These are phyloP conservation scores for Cryptococcus jaspeensis DNA, from an alignment of 1,284 basidiomycete species.

Conservation along the genomic window DNA sequence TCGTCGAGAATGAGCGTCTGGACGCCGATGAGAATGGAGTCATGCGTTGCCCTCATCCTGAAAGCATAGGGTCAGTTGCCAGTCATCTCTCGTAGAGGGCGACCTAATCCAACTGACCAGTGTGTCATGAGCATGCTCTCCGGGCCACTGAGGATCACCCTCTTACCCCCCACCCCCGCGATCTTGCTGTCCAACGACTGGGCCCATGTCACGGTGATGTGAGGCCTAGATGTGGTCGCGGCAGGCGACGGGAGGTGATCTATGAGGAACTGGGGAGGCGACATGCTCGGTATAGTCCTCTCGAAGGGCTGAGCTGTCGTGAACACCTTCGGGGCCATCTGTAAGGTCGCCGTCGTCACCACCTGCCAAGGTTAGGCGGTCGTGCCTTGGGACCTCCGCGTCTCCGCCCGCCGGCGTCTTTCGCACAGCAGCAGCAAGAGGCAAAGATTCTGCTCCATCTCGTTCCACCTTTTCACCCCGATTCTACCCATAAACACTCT, in stretches of 20 bases:
- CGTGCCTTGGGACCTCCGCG: not conserved
- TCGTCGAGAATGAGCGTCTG: slow-evolving; percentile 89
- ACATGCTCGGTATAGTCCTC: not conserved
- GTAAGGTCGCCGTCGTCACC: no score
- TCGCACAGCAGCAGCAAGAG: not conserved
- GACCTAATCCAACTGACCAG: slow-evolving; percentile 58
- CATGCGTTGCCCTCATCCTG: slow-evolving; percentile 85
- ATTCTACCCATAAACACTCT: not conserved
- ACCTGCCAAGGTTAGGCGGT: not conserved
- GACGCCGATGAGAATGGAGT: slow-evolving; percentile 87
- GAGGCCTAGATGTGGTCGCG: slow-evolving; percentile 23
- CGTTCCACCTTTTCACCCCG: not conserved
- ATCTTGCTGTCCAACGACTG: slow-evolving; percentile 94
- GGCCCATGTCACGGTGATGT: slow-evolving; percentile 84
- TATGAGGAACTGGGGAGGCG: slow-evolving; percentile 20
- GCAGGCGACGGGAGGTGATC: slow-evolving; percentile 13
- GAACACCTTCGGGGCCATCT: no score
- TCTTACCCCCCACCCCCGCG: slow-evolving; percentile 69
- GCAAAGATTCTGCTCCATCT: no score
- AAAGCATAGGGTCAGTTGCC: not conserved
- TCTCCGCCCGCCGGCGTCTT: not conserved
- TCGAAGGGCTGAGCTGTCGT: not conserved
- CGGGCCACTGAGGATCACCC: slow-evolving; percentile 76
- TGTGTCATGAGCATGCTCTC: slow-evolving; percentile 96
- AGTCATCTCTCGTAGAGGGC: not conserved